Base-by-base conservation (phyloP, 495 filamentous ascomycete genomes). In the Sporormia fimetaria region DNA sequence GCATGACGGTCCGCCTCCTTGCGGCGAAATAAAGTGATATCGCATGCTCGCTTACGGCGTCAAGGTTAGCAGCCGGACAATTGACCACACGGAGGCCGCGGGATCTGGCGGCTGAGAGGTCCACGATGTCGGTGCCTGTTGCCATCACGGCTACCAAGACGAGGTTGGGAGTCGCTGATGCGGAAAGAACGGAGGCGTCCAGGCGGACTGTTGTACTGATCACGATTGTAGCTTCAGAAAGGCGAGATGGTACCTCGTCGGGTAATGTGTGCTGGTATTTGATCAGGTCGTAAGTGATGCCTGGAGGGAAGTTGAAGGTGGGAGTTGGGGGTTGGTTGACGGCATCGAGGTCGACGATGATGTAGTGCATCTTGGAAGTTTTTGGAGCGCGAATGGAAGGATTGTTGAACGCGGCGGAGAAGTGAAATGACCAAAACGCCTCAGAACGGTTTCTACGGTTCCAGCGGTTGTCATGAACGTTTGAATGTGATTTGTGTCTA, bases 1-100 rank as follows among this genome's bases (percentile, higher is more conserved):
- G 56, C 12, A 58, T 43, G 6, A 65, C 52, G 4, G 73, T 51
- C n/a, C 60, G 63, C 30, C 74, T 59, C 29, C 71, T 59, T 32
- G 66, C 54, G 3, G 69, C 61, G 51, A 73, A 75, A 44, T 73
- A 76, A 33, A 75, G 47, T 16, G 62, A 64, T 11, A 76, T 56
- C 0, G 64, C 66, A 56, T 75, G 70, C 49, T 75, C 72, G n/a
- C 61, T 65, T 2, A 75, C 72, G 8, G 60, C 57, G 14, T 66
- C 66, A 7, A 67, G 58, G 37, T 71, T 74, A 21, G 66, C 64
- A 8, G 59, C 59, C 9, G 70, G 70, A 1, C 25, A 43, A 29
- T 52, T 52, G 6, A 30, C 56, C 0, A 75, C 65, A 0, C 52
- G 45, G 33, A 75, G 59, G 1, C 66, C 64, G 3, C 65, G 59